A percentile compares a stretch with the other conserved stretches of the same genome.
These are phyloP conservation scores for Pelargonium fulgidum DNA, from an alignment of 441 rosid genomes.

Conservation along the genomic window DNA sequence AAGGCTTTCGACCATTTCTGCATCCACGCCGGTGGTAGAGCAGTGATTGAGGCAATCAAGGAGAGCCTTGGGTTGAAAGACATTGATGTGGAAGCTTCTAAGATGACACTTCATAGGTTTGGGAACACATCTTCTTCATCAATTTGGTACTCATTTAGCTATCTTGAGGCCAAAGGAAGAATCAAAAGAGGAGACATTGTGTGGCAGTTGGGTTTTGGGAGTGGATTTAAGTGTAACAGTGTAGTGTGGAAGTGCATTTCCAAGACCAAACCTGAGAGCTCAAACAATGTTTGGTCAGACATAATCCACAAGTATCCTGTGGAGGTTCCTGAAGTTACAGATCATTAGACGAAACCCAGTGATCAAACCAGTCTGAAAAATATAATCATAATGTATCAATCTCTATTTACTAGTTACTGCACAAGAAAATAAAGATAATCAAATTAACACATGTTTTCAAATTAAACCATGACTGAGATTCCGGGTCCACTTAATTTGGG, in stretches of 20 bases:
- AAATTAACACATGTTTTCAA: no score
- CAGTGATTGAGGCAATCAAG: not conserved
- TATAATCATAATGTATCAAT: no score
- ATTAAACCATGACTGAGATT: no score
- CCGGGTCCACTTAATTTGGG: no score
- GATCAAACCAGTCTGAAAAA: no score
- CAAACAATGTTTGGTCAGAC: not conserved
- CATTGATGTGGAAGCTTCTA: not conserved
- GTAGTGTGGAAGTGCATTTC: slow-evolving; percentile 5
- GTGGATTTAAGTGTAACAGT: slow-evolving; percentile 2
- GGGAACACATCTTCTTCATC: slow-evolving; percentile 8
- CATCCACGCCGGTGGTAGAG: not conserved
- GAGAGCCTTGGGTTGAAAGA: not conserved
- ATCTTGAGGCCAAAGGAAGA: not conserved
- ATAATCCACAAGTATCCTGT: not conserved
- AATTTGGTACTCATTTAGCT: slow-evolving; percentile 4
- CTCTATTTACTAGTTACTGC: no score
- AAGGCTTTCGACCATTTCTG: slow-evolving; percentile 6
- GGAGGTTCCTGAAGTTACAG: not conserved
- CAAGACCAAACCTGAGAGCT: not conserved
- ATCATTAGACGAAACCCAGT: not conserved
- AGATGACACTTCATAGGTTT: slow-evolving; percentile 8
- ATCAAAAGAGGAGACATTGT: not conserved
- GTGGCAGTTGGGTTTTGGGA: slow-evolving; percentile 3
- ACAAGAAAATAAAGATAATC: not conserved